These are phyloP conservation scores for Pythium rishiriense DNA, from an alignment of 352 stramenopile species.

Conservation along the genomic window DNA sequence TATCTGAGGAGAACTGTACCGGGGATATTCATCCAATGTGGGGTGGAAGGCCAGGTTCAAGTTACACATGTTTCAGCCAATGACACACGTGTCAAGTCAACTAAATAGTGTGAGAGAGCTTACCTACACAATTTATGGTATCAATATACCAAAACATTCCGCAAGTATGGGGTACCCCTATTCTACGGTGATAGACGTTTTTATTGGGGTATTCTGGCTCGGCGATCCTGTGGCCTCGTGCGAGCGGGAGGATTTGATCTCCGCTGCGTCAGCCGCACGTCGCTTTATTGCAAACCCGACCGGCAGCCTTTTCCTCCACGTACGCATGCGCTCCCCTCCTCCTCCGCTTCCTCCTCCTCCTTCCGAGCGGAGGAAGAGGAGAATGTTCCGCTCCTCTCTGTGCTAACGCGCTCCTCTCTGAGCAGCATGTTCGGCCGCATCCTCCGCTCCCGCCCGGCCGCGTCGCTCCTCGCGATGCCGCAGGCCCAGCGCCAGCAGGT, in stretches of 20 bases:
- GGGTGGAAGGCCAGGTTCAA: constrained; percentile 1
- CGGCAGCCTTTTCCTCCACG: constrained; percentile 1
- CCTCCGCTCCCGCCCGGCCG: constrained; percentile 38
- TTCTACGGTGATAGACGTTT: too few species aligned
- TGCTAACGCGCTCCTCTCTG: neutral
- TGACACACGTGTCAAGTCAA: constrained; percentile 8
- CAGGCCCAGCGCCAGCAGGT: constrained; percentile 59
- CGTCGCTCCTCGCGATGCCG: constrained; percentile 53
- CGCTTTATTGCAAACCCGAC: constrained; percentile 7
- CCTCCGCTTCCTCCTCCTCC: neutral
- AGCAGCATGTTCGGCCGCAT: constrained; percentile 58
- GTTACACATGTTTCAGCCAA: constrained; percentile 5
- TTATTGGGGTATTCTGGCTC: neutral
- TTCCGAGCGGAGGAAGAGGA: neutral
- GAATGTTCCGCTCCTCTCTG: neutral
- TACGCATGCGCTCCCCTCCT: constrained; percentile 12
- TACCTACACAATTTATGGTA: neutral
- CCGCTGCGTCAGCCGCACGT: constrained; percentile 8
- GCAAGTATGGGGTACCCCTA: constrained; percentile 4
- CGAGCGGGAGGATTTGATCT: constrained; percentile 13
- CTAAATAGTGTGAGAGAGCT: neutral
- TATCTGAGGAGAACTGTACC: constrained; percentile 3
- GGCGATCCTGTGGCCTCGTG: constrained; percentile 24
- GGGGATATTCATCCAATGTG: neutral
- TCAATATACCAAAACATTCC: constrained; percentile 1